Conservation (phyloP, 2,329 filamentous ascomycete species). For the Dactylellina haptotyla region DNA sequence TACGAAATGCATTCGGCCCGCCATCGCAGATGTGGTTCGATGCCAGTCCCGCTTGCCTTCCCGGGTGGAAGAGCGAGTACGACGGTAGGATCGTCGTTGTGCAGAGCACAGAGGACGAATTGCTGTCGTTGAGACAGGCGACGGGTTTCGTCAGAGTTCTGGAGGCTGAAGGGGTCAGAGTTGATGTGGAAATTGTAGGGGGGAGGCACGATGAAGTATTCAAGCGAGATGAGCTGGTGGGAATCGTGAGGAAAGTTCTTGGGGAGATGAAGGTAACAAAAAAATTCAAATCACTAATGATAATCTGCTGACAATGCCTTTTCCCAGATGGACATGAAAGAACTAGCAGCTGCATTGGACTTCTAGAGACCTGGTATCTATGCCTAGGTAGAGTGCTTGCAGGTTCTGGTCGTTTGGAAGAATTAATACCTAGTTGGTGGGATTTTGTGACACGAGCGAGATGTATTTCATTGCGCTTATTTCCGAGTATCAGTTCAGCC, state of each 20-base stretch:
- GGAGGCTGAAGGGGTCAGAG: constrained; percentile 62
- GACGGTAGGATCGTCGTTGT: constrained; percentile 63
- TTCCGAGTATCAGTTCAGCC: too few species aligned
- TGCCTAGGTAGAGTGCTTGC: too few species aligned
- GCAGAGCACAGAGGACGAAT: constrained; percentile 65
- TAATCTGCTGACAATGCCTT: background rate
- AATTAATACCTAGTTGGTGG: too few species aligned
- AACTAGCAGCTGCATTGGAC: constrained; percentile 42
- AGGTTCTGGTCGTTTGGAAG: too few species aligned
- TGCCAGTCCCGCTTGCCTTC: constrained; percentile 64
- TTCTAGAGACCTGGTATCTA: constrained; percentile 47
- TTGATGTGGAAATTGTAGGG: constrained; percentile 60
- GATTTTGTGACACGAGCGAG: too few species aligned
- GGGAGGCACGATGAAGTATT: constrained; percentile 74
- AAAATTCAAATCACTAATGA: too few species aligned
- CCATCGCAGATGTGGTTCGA: constrained; percentile 66
- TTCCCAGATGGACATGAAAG: constrained; percentile 50
- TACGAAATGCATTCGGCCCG: constrained; percentile 71
- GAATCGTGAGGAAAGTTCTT: constrained; percentile 41
- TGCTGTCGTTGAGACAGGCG: constrained; percentile 69
- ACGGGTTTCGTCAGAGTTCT: constrained; percentile 68
- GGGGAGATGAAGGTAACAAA: constrained; percentile 38
- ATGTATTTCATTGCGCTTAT: too few species aligned
- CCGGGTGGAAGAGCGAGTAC: constrained; percentile 56
- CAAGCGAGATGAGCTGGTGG: constrained; percentile 62